Evolutionary conservation across 2,329 filamentous ascomycete genomes (phyloP).

Genomic region (Trichoderma endophyticum): DNA sequence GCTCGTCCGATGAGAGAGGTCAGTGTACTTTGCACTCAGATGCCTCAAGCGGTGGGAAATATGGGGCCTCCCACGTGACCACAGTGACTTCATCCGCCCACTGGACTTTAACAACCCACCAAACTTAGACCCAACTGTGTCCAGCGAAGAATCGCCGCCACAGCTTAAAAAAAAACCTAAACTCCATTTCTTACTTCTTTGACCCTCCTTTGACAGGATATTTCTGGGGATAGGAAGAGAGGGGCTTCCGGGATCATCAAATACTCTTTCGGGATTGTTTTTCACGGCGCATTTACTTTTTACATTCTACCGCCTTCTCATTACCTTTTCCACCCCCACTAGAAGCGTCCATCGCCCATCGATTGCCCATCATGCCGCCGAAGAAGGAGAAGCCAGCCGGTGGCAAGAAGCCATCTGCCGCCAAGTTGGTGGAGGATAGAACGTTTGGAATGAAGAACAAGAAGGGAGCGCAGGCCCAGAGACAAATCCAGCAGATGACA

Average conservation of each 20-base stretch:
- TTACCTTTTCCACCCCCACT: slow-evolving; percentile 21
- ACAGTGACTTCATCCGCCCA: slow-evolving; percentile 28
- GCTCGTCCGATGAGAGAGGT: background rate
- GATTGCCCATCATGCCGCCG: slow-evolving; percentile 63
- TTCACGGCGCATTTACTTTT: background rate
- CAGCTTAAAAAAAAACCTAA: background rate
- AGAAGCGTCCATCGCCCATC: slow-evolving; percentile 22
- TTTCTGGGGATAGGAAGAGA: background rate
- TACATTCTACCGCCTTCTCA: background rate
- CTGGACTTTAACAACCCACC: slow-evolving; percentile 20
- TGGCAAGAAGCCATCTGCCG: slow-evolving; percentile 53
- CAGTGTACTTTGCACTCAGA: background rate
- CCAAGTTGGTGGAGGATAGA: slow-evolving; percentile 81
- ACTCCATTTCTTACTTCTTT: background rate
- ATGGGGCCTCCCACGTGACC: slow-evolving; percentile 25
- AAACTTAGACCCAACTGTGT: slow-evolving; percentile 18
- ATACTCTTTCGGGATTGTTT: background rate
- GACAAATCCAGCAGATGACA: slow-evolving; percentile 80
- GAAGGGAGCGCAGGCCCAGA: slow-evolving; percentile 88
- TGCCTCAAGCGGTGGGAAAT: background rate
- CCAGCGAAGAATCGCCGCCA: slow-evolving; percentile 12
- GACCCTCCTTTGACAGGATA: background rate
- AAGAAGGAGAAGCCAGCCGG: slow-evolving; percentile 56
- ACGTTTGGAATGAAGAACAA: slow-evolving; percentile 99
- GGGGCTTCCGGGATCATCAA: background rate